Evolutionary conservation across 352 stramenopile genomes (phyloP).

Genomic region (Phytophthora macrochlamydospora): DNA sequence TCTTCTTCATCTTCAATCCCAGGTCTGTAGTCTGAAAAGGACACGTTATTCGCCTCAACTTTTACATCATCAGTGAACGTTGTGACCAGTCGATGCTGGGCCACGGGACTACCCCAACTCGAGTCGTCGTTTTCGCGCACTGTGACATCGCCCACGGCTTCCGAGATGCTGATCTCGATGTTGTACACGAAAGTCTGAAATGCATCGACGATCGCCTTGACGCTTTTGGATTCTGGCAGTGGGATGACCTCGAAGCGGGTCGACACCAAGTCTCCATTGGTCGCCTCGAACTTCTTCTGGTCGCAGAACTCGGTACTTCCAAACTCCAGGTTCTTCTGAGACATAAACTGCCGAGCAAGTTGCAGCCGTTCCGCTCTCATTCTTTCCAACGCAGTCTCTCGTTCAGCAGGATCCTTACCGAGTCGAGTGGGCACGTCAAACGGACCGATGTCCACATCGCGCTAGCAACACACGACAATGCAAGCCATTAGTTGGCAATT

Average conservation of each 20-base stretch:
- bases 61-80: conserved; percentile 21
- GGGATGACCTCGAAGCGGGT: conserved; percentile 45
- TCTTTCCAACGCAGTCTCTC: conserved; percentile 4
- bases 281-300: conserved; percentile 36
- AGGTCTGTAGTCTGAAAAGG: conserved; percentile 33
- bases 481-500: background rate
- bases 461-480: background rate
- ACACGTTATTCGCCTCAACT: conserved; percentile 37
- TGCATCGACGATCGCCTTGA: conserved; percentile 35
- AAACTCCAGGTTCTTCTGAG: conserved; percentile 18
- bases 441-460: conserved; percentile 12
- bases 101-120: conserved; percentile 11
- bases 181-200: conserved; percentile 39
- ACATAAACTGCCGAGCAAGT: conserved; percentile 22
- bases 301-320: conserved; percentile 28
- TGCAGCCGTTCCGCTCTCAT: conserved; percentile 27
- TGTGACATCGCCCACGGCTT: conserved; percentile 39
- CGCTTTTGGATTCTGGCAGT: conserved; percentile 22
- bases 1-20: conserved; percentile 1
- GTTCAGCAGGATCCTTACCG: conserved; percentile 5
- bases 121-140: conserved; percentile 49
- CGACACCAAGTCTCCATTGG: conserved; percentile 27
- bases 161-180: conserved; percentile 47
- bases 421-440: conserved; percentile 17
- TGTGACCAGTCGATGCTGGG: conserved; percentile 40